Evolutionary conservation across 2,329 filamentous ascomycete genomes (phyloP).

Genomic region (Aspergillus arachidicola): DNA sequence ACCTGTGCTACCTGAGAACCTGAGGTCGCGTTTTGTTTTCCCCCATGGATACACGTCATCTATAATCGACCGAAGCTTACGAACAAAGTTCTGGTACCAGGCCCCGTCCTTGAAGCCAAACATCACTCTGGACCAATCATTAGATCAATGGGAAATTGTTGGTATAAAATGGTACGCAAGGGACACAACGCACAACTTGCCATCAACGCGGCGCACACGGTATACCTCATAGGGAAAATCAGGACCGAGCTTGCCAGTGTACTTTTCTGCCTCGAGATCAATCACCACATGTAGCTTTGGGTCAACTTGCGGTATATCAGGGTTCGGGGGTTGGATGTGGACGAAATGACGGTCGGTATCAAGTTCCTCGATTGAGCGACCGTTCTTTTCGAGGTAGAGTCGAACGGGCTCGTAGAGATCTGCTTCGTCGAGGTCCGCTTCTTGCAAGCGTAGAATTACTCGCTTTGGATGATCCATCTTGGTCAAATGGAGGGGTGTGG

Average conservation of each 20-base stretch:
- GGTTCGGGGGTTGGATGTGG: not conserved
- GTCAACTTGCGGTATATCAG: slow-evolving; percentile 1
- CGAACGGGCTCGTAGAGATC: not conserved
- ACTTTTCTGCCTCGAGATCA: not conserved
- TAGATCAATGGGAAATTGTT: not conserved
- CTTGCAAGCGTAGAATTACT: slow-evolving; percentile 6
- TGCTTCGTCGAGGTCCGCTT: not conserved
- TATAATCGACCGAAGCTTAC: not conserved
- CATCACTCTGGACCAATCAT: not conserved
- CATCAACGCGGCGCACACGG: not conserved
- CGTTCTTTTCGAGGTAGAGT: not conserved
- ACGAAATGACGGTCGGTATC: not conserved
- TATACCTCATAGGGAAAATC: slow-evolving; percentile 5
- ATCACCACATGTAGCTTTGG: slow-evolving; percentile 4
- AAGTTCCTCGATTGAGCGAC: not conserved
- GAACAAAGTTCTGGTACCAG: not conserved
- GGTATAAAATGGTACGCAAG: not conserved
- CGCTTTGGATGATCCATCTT: not conserved
- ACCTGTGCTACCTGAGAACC: not conserved
- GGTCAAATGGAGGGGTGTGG: not conserved
- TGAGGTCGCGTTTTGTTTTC: not conserved
- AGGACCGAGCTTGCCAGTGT: not conserved
- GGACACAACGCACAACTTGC: not conserved
- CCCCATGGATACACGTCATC: slow-evolving; percentile 7
- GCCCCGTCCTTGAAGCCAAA: not conserved